Conservation (phyloP, 176 grass and related monocot species). For the Secale cereale region DNA sequence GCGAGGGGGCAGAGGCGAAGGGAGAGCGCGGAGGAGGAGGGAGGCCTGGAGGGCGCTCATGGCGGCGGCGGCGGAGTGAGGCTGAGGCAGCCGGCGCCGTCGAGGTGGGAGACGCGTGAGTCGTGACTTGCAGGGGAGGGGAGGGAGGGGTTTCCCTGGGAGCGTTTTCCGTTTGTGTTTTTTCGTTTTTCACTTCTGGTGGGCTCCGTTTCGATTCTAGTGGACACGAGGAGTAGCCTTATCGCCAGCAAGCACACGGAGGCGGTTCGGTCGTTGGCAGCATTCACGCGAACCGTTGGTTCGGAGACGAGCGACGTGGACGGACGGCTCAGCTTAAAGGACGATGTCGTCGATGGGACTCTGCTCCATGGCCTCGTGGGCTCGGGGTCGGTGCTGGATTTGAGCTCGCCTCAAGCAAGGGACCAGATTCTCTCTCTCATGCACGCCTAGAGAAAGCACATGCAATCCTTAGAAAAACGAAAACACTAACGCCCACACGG, state of each 20-base stretch:
- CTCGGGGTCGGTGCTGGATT: not conserved
- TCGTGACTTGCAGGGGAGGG: constrained; percentile 24
- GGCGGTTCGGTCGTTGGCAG: constrained; percentile 2
- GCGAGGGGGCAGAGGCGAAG: constrained; percentile 30
- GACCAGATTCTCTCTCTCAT: not conserved
- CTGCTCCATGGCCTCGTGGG: not conserved
- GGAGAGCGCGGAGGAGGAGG: constrained; percentile 62
- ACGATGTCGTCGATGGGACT: not conserved
- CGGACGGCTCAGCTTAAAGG: constrained; percentile 13
- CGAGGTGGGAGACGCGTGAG: constrained; percentile 33
- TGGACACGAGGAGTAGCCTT: constrained; percentile 48
- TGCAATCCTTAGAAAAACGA: no score
- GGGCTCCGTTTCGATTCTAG: constrained; percentile 23
- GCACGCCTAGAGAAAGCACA: no score
- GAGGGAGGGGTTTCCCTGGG: not conserved
- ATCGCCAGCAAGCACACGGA: constrained; percentile 24
- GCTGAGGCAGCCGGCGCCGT: constrained; percentile 28
- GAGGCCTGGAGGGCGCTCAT: constrained; percentile 77
- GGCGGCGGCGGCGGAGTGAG: not conserved
- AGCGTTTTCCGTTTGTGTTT: no score
- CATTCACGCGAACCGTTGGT: constrained; percentile 34
- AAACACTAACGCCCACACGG: no score
- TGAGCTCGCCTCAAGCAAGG: not conserved
- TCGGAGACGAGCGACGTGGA: not conserved
- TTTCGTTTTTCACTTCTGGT: not conserved